Evolutionary conservation across 78 protist genomes (phyloP).

Genomic region (Dictyostelium citrinum): DNA sequence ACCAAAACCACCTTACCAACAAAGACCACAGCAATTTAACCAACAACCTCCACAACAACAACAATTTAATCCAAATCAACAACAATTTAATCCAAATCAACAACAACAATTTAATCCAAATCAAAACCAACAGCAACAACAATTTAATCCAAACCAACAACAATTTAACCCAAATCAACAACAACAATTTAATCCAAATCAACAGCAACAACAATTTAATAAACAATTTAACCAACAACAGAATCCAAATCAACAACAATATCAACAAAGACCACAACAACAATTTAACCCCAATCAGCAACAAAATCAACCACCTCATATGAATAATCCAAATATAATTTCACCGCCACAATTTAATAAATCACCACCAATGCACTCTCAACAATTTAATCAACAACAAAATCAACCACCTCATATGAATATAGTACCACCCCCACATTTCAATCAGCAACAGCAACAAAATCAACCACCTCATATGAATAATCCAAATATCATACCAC

Average conservation of each 20-base stretch:
- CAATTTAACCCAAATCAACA: not conserved
- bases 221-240: not conserved
- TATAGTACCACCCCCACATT: not conserved
- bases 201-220: not conserved
- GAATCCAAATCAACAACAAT: constrained; percentile 14
- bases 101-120: not conserved
- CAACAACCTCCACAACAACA: no score
- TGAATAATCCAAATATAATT: not conserved
- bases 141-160: not conserved
- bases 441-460: constrained; percentile 6
- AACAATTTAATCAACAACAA: not conserved
- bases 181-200: not conserved
- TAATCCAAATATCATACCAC: not conserved
- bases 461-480: not conserved
- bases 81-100: not conserved
- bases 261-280: not conserved
- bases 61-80: not conserved
- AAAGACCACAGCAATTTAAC: not conserved
- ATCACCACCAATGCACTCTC: constrained; percentile 8
- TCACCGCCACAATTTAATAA: not conserved
- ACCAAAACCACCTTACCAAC: not conserved
- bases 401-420: not conserved
- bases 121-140: no score
- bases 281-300: constrained; percentile 21
- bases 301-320: not conserved